Evolutionary conservation across 2,329 filamentous ascomycete genomes (phyloP).

Genomic region (Karstenula rhodostoma): DNA sequence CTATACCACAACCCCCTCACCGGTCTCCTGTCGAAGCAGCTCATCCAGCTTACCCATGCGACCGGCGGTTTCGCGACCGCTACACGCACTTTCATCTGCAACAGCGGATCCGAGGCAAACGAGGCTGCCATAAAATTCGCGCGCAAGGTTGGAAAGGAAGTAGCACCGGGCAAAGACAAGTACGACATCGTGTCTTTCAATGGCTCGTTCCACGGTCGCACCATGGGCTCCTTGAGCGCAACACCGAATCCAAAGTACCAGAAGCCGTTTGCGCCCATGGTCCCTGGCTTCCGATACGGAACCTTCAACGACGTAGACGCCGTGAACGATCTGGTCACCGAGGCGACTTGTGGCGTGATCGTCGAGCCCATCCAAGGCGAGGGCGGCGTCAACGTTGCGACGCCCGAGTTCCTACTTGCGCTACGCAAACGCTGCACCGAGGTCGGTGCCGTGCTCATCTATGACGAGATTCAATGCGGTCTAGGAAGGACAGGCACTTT

Average conservation of each 20-base stretch:
- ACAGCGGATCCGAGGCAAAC: conserved; percentile 96
- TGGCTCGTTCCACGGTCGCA: conserved; percentile 93
- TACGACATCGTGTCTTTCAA: conserved; percentile 89
- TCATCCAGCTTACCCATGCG: conserved; percentile 81
- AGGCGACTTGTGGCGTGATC: conserved; percentile 90
- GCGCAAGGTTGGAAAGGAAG: conserved; percentile 82
- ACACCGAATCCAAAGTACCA: conserved; percentile 99
- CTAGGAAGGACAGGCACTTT: conserved; percentile 84
- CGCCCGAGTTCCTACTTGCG: conserved; percentile 81
- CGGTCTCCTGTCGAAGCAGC: conserved; percentile 82
- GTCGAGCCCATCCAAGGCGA: conserved; percentile 98
- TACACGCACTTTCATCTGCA: conserved; percentile 87
- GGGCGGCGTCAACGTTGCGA: conserved; percentile 87
- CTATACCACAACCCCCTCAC: conserved; percentile 98
- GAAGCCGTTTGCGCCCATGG: conserved; percentile 91
- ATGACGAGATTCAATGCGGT: conserved; percentile 98
- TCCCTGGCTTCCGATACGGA: conserved; percentile 90
- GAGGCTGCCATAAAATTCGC: conserved; percentile 98
- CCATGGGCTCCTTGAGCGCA: conserved; percentile 93
- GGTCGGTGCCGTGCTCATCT: conserved; percentile 88
- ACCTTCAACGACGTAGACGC: conserved; percentile 81
- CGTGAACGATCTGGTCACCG: conserved; percentile 77
- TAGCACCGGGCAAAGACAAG: conserved; percentile 76
- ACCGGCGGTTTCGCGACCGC: conserved; percentile 85
- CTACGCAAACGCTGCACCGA: conserved; percentile 85